Evolutionary conservation across 352 stramenopile genomes (phyloP).

Genomic region (Nothophytophthora sp.): DNA sequence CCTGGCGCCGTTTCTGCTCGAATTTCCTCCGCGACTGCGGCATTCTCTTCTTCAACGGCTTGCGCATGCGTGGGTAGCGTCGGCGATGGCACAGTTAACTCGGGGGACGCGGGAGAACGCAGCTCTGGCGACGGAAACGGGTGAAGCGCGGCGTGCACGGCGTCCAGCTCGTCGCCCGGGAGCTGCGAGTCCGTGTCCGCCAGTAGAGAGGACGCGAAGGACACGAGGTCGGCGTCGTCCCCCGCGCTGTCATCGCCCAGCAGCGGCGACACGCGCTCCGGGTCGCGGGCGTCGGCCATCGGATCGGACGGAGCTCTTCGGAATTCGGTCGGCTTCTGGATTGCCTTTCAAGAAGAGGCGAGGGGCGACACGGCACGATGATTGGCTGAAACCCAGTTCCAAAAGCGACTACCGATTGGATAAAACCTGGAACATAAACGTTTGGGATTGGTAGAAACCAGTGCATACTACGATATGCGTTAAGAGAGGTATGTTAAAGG

Average conservation of each 20-base stretch:
- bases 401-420: too few relatives aligned
- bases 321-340: too few relatives aligned
- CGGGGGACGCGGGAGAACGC: neutral
- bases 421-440: too few relatives aligned
- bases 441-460: too few relatives aligned
- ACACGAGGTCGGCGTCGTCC: constrained; percentile 38
- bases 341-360: too few relatives aligned
- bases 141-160: constrained; percentile 38
- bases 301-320: too few relatives aligned
- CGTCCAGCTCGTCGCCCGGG: constrained; percentile 36
- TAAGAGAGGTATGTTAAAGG: too few relatives aligned
- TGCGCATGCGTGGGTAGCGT: neutral
- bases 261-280: neutral
- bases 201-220: constrained; percentile 44
- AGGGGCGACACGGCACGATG: too few relatives aligned
- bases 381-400: too few relatives aligned
- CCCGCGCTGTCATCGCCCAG: constrained; percentile 12
- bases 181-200: constrained; percentile 29
- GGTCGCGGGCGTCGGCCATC: neutral
- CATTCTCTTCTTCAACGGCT: neutral
- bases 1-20: neutral
- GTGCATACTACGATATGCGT: too few relatives aligned
- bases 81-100: neutral
- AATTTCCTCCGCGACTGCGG: constrained; percentile 3
- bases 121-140: constrained; percentile 5